Base-by-base conservation (phyloP, 306 rosid species). In the Begonia loranthoides region DNA sequence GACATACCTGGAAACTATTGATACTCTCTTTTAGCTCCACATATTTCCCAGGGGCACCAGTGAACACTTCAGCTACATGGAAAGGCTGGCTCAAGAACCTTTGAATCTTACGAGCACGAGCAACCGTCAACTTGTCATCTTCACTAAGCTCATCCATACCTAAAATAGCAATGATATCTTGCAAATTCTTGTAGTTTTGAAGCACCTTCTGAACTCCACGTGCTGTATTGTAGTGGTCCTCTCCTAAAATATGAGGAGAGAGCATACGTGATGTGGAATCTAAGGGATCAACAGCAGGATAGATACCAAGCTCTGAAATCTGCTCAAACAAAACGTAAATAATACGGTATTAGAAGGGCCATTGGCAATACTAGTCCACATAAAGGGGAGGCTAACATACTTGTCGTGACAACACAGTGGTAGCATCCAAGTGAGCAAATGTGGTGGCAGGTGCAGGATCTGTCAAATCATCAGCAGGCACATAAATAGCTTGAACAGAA, bases 401-500 rank as follows among this genome's bases (percentile, higher is more conserved):
- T 94, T 80, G 92, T 62, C 99, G 77, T 1, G 99, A 90, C 50
- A 90, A 61, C 88, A 90, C 99, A 15, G 99, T 90, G 4, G 99
- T 90, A 44, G 99, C 99, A 74, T 90, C 99, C 85, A 90, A 74
- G 78, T 90, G 99, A 76, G 99, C 99, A 9, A 90, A 90, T 12
- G 99, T 86, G 12, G 99, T 90, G 24, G 99, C 99, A 51, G 99
- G 99, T 61, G 99, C 99, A 16, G 99, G 99, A 90, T 90, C 99
- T 57, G 99, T 90, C 94, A 90, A 86, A 49, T 90, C 99, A 76
- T 90, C 99, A 61, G 99, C 99, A 66, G 99, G 99, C 70, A 90
- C 99, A 45, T 90, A 90, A 55, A 90, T 90, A 71, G 99, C 99
- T 70, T 90, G 99, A 61, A 90, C 99, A 56, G 99, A 90, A 46